A percentile compares a stretch with the other conserved stretches of the same genome.
phyloP scores from a whole-genome alignment of 768 basidiomycete species.

The Amanita muscaria region DNA sequence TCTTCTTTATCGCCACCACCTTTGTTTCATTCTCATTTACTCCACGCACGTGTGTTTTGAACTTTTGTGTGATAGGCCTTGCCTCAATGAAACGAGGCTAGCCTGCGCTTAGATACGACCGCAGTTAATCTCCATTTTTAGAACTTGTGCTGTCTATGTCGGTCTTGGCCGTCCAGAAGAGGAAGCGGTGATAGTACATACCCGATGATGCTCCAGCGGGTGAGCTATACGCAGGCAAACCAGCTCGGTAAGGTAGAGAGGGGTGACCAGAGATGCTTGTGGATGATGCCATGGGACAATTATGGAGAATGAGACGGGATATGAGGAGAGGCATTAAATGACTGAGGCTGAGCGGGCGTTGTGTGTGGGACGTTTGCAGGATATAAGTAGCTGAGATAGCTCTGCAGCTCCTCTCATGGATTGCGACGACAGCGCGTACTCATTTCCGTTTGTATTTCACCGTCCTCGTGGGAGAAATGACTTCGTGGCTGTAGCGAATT shows the following conservation, averaged over 20 bases:
- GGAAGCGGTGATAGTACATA: slow-evolving; percentile 17
- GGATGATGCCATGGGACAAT: not conserved
- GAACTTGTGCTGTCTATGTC: too few species aligned
- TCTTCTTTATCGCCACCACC: too few species aligned
- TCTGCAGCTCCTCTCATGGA: not conserved
- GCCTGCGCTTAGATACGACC: too few species aligned
- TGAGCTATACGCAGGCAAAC: not conserved
- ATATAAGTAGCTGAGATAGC: not conserved
- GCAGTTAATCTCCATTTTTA: too few species aligned
- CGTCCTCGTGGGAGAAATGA: slow-evolving; percentile 41
- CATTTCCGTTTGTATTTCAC: slow-evolving; percentile 40
- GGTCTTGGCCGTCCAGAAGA: slow-evolving; percentile 20
- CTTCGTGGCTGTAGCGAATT: not conserved
- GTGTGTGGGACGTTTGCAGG: slow-evolving; percentile 27
- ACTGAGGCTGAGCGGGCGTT: slow-evolving; percentile 41
- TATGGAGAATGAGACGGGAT: slow-evolving; percentile 8
- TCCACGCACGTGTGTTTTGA: too few species aligned
- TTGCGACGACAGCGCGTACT: not conserved
- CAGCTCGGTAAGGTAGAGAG: not conserved
- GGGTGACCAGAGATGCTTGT: not conserved
- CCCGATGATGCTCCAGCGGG: slow-evolving; percentile 7
- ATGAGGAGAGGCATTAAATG: slow-evolving; percentile 26
- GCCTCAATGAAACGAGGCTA: too few species aligned
- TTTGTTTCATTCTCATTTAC: too few species aligned
- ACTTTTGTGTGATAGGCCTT: too few species aligned